Evolutionary conservation across 441 rosid species (phyloP).

Genomic region (Pelargonium cotyledonis): DNA sequence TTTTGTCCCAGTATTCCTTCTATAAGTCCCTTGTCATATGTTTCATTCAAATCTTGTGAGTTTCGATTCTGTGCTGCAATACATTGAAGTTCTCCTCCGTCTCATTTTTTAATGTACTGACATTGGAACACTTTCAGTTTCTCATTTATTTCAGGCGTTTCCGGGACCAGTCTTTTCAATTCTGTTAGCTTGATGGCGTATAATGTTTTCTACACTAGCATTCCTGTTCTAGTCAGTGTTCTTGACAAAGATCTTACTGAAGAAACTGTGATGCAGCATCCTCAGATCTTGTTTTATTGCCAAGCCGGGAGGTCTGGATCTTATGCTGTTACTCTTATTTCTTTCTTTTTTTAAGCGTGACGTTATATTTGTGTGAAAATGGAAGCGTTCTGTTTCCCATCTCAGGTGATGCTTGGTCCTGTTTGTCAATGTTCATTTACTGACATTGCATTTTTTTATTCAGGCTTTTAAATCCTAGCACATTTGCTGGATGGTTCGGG

Average conservation of each 20-base stretch:
- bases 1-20: constrained; percentile 95
- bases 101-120: constrained; percentile 35
- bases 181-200: constrained; percentile 99
- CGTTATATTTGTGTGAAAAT: constrained; percentile 7
- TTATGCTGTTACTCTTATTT: not conserved
- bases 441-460: constrained; percentile 18
- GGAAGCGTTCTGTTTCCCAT: not conserved
- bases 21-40: constrained; percentile 88
- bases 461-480: constrained; percentile 98
- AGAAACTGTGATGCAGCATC: constrained; percentile 95
- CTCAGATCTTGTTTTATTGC: constrained; percentile 94
- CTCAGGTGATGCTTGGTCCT: not conserved
- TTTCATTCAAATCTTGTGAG: constrained; percentile 99
- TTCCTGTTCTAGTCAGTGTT: constrained; percentile 88
- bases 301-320: constrained; percentile 91
- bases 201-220: constrained; percentile 93
- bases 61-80: constrained; percentile 19
- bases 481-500: constrained; percentile 99
- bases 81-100: not conserved
- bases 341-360: not conserved
- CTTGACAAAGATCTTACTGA: constrained; percentile 97
- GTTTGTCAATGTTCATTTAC: constrained; percentile 8
- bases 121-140: constrained; percentile 50
- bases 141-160: constrained; percentile 98
- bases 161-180: constrained; percentile 98